phyloP scores from a whole-genome alignment of 371 early-diverging fungal genomes.

The Mucor plumbeus region DNA sequence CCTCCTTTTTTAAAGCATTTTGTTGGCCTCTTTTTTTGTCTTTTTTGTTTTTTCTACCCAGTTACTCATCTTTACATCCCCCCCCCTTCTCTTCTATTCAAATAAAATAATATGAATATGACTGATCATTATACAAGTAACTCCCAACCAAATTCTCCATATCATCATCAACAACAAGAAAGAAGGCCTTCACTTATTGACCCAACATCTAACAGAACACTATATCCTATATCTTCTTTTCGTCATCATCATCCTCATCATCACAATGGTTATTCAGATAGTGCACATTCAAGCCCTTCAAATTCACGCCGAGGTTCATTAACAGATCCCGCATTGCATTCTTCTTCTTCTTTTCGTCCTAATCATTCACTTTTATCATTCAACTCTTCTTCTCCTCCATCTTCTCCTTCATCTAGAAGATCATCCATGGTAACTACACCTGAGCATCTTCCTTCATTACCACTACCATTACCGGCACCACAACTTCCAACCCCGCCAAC shows the following conservation, averaged over 20 bases:
- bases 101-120: not conserved
- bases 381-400: constrained; percentile 35
- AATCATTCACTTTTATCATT: constrained; percentile 17
- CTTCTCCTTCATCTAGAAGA: constrained; percentile 37
- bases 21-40: not conserved
- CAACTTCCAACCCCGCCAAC: constrained; percentile 23
- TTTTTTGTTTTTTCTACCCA: not conserved
- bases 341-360: constrained; percentile 26
- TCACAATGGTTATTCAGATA: constrained; percentile 12
- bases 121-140: not conserved
- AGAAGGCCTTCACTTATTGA: constrained; percentile 23
- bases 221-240: constrained; percentile 30
- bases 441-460: constrained; percentile 15
- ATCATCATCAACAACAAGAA: constrained; percentile 7
- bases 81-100: not conserved
- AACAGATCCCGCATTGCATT: constrained; percentile 36
- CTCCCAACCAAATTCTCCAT: not conserved
- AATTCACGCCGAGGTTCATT: constrained; percentile 42
- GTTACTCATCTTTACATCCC: not conserved
- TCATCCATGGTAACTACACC: constrained; percentile 25
- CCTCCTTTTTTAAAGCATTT: not conserved
- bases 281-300: constrained; percentile 26
- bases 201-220: constrained; percentile 23
- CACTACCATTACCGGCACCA: too few relatives aligned
- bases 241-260: constrained; percentile 18